Base-by-base conservation (phyloP, 2,329 filamentous ascomycete genomes). In the Hypoxylon sp. region DNA sequence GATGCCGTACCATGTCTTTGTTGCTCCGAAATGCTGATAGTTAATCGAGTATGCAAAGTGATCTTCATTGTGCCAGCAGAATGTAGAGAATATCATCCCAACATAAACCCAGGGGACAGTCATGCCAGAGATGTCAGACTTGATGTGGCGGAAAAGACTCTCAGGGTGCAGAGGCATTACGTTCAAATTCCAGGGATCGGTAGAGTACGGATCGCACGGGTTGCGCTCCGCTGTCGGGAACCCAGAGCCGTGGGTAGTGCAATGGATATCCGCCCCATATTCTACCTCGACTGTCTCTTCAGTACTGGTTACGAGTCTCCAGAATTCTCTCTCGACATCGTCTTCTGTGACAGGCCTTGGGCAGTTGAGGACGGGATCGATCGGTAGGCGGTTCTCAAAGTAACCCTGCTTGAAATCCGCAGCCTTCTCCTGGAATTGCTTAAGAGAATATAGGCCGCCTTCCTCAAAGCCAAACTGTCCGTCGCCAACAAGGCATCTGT, bases 11-110 rank as follows among this genome's bases (percentile, higher is more conserved):
- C 96, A 99, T 0, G 96, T 99, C 83, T 99, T 99, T 1, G 96
- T 99, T 1, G 95, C 94, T 8, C 96, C 96, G 76, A 99, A 97
- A 76, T 99, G 96, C 79, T 99, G 96, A 76, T 98, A 99, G 74
- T 99, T 99, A 58, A 96, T 92, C 0, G 96, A 99, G 78, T 98
- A 99, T 1, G 96, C 92, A 78, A 97, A 98, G 77, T 99, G 96
- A 76, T 99, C 96, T 77, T 99, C 96, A 71, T 97, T 98, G 79
- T 99, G 96, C 96, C 96, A 99, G 81, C 96, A 99, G 77, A 99
- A 99, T 0, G 96, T 98, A 0, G 96, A 99, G 79, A 99, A 99
- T 42, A 97, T 97, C 96, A 99, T 99, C 69, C 96, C 96, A 3
- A 99, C 96, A 77, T 99, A 99, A 2, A 99, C 90, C 96, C 96